Base-by-base conservation (phyloP, 2,329 filamentous ascomycete genomes). In the Diplodia intermedia region DNA sequence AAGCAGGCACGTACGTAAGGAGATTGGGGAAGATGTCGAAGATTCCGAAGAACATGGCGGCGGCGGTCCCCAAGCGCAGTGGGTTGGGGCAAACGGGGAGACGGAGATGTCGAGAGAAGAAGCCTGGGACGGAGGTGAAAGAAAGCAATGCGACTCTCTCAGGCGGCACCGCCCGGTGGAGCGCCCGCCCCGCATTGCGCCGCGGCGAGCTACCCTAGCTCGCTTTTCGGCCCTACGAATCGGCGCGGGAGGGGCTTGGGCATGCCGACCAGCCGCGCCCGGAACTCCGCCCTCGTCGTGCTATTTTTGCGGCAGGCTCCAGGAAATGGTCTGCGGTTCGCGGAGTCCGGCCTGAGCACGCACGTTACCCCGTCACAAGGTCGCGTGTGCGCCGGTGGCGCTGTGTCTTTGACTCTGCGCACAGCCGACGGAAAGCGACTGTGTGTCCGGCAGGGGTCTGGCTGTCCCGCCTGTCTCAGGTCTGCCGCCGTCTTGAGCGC, bases 1-100 rank as follows among this genome's bases (percentile, higher is more conserved):
- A 43, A 31, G 55, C 29, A 23, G 47, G 18, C 23, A 68, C 66
- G 50, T 57, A 68, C 66, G 66, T 68, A 29, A 68, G 66, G 26
- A 68, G 57, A 49, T 68, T 65, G 49, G 66, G 66, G 47, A 68
- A 40, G 53, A 68, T 49, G 57, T 68, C 49, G 60, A 68, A 68
- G 29, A 68, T 68, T 29, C 66, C 66, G 50, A 68, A 65, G 31
- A 68, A 68, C 66, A 68, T 68, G 57, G 29, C 52, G 62, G 57
- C 52, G 26, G 29, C 15, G 47, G 47, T 33, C 29, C 40, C 60
- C 40, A 31, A 20, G 9, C 23, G 43, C 57, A 56, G 38, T 26
- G 47, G 20, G 18, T 9, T 33, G 31, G n/a, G 54, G 50, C 23
- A 38, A 29, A 12, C 18, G 18, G 54, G 18, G 53, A 61, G 57